phyloP scores from a whole-genome alignment of 2,329 filamentous ascomycete genomes.

The Corinectria fuckeliana region DNA sequence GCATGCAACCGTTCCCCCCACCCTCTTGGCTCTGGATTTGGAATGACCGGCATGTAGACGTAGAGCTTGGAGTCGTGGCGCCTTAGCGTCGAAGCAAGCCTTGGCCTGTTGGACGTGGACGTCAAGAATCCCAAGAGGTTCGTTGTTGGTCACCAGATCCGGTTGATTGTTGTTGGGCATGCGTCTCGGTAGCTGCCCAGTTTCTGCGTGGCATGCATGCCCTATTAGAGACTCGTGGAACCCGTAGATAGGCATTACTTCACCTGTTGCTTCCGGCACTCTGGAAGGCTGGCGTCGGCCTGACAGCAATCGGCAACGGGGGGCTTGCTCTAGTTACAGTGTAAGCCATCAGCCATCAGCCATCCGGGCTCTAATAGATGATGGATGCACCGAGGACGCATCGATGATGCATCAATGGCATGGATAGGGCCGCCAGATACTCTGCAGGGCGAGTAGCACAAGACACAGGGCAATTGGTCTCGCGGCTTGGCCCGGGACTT shows the following conservation, averaged over 20 bases:
- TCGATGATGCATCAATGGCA: neutral
- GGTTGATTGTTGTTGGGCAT: neutral
- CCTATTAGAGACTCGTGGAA: neutral
- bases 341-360: too few relatives aligned
- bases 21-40: constrained; percentile 2
- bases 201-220: neutral
- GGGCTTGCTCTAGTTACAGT: neutral
- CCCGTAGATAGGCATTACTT: too few relatives aligned
- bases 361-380: neutral
- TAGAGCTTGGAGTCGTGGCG: constrained; percentile 11
- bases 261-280: constrained; percentile 5
- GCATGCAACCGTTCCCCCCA: neutral
- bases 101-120: neutral
- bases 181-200: too few relatives aligned
- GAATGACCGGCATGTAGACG: constrained; percentile 17
- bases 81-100: constrained; percentile 14
- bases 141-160: neutral
- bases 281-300: constrained; percentile 16
- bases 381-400: too few relatives aligned
- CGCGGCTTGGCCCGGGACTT: too few relatives aligned
- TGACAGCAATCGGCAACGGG: constrained; percentile 18
- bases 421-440: neutral
- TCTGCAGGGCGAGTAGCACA: too few relatives aligned
- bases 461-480: too few relatives aligned
- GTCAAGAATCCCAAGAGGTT: too few relatives aligned